phyloP scores from a whole-genome alignment of 2,329 filamentous ascomycete species.

The Trichoderma simmonsii region DNA sequence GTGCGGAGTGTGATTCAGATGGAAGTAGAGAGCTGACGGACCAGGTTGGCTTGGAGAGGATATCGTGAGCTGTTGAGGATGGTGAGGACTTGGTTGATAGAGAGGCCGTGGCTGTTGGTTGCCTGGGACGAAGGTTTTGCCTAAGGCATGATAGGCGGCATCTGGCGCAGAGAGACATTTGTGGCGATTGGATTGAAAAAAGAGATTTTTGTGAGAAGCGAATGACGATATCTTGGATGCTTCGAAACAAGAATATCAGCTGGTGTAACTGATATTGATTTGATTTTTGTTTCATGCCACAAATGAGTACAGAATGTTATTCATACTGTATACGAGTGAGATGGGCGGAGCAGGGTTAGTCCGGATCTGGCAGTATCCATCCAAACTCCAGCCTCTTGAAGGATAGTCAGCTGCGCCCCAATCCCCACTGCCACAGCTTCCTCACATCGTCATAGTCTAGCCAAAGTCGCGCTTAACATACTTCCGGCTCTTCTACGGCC shows the following conservation, averaged over 20 bases:
- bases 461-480: constrained; percentile 5
- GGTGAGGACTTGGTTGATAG: constrained; percentile 20
- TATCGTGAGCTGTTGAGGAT: constrained; percentile 32
- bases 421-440: constrained; percentile 9
- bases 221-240: not conserved
- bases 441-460: constrained; percentile 17
- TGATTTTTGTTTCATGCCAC: not conserved
- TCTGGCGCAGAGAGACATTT: constrained; percentile 32
- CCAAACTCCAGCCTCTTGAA: not conserved
- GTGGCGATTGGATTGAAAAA: not conserved
- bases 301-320: not conserved
- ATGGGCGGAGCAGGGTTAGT: not conserved
- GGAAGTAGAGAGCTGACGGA: constrained; percentile 71
- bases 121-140: constrained; percentile 21
- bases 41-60: constrained; percentile 74
- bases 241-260: not conserved
- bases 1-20: constrained; percentile 26
- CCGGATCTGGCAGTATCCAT: not conserved
- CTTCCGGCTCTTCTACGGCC: not conserved
- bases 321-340: not conserved
- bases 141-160: constrained; percentile 30
- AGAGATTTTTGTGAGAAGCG: not conserved
- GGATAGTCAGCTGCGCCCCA: constrained; percentile 13
- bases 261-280: not conserved
- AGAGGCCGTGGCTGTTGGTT: constrained; percentile 19